Percentiles rank a stretch among this genome's conserved stretches.
Conservation (phyloP, 106 monocot species). For the Amphibolis antarctica region DNA sequence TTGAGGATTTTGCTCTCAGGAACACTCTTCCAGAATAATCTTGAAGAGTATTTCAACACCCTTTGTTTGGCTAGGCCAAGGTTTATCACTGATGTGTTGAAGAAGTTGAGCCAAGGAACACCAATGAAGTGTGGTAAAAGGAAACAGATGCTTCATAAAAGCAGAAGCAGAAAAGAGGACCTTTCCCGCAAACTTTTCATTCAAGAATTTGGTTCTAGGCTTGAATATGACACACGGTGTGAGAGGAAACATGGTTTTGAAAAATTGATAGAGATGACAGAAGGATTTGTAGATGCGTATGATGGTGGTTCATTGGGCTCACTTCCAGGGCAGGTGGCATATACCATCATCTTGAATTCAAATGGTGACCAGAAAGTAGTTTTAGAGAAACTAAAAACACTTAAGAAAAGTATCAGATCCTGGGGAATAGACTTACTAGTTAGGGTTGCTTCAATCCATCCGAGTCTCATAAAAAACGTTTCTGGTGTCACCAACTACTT, state of each 20-base stretch:
- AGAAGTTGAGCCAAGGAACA: slow-evolving; percentile 13
- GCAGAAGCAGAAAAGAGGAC: background rate
- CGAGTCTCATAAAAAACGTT: slow-evolving; percentile 43
- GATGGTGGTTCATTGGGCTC: slow-evolving; percentile 23
- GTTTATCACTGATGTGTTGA: slow-evolving; percentile 36
- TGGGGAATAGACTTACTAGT: slow-evolving; percentile 47
- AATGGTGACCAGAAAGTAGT: slow-evolving; percentile 37
- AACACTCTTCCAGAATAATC: slow-evolving; percentile 74
- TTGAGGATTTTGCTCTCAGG: slow-evolving; percentile 59
- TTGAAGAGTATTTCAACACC: slow-evolving; percentile 76
- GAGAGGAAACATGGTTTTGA: slow-evolving; percentile 39
- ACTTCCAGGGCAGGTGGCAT: slow-evolving; percentile 58
- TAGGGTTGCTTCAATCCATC: slow-evolving; percentile 57
- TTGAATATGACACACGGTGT: slow-evolving; percentile 34
- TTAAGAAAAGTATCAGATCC: slow-evolving; percentile 22
- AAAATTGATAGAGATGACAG: slow-evolving; percentile 34
- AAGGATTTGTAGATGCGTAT: slow-evolving; percentile 40
- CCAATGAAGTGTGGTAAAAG: background rate
- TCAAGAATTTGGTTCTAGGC: slow-evolving; percentile 48
- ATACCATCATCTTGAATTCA: slow-evolving; percentile 39
- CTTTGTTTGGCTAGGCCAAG: slow-evolving; percentile 54
- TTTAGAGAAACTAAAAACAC: slow-evolving; percentile 29
- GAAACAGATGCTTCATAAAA: background rate
- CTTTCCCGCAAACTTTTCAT: slow-evolving; percentile 42
- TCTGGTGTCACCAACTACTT: slow-evolving; percentile 33